Percentiles rank a stretch among this genome's conserved stretches.
Conservation (phyloP, 1,284 basidiomycete species). For the Malassezia yamatoensis region DNA sequence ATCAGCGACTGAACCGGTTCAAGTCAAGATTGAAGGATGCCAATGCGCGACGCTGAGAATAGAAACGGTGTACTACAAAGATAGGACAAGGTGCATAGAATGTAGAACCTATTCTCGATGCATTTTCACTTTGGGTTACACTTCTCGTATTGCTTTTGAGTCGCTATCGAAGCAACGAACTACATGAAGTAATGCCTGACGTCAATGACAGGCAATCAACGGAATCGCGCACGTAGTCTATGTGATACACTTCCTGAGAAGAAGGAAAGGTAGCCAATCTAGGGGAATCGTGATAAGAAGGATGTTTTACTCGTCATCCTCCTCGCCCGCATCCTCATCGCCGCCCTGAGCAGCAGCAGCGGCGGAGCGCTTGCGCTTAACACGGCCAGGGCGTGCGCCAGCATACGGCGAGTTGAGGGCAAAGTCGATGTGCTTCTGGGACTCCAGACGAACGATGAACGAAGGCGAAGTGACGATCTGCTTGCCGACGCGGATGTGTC, state of each 20-base stretch:
- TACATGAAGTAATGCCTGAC: background rate
- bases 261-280: background rate
- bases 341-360: conserved; percentile 85
- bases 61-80: background rate
- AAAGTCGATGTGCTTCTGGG: conserved; percentile 83
- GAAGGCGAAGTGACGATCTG: conserved; percentile 99
- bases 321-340: conserved; percentile 70
- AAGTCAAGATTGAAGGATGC: conserved; percentile 32
- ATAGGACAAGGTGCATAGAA: background rate
- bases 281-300: background rate
- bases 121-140: background rate
- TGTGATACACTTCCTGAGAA: too few species aligned
- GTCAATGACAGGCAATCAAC: background rate
- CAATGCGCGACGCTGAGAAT: conserved; percentile 15
- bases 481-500: conserved; percentile 96
- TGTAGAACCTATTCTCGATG: too few species aligned
- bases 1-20: conserved; percentile 36
- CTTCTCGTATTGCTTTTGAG: conserved; percentile 18
- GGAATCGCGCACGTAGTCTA: too few species aligned
- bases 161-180: conserved; percentile 1
- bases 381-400: conserved; percentile 89
- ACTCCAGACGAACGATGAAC: conserved; percentile 72
- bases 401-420: conserved; percentile 94
- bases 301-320: conserved; percentile 48
- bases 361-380: conserved; percentile 95